A percentile compares a stretch with the other conserved stretches of the same genome.
Conservation (phyloP, 2,329 filamentous ascomycete genomes). For the Penicillium sp. region DNA sequence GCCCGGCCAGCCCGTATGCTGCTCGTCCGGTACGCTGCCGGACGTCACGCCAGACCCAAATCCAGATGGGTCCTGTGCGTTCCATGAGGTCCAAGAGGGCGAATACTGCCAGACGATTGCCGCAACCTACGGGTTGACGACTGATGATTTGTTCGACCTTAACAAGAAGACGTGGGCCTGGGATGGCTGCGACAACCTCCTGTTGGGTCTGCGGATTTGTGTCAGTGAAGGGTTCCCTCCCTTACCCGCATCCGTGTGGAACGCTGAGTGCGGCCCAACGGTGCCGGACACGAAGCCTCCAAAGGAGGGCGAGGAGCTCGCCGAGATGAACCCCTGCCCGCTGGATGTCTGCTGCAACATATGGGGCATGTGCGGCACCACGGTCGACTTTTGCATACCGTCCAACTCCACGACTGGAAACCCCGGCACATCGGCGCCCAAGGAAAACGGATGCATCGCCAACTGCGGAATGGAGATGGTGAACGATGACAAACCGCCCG, state of each 20-base stretch:
- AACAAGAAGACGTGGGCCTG: conserved; percentile 6
- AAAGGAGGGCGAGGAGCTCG: conserved; percentile 16
- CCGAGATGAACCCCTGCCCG: conserved; percentile 47
- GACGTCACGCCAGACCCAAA: conserved; percentile 33
- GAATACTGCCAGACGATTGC: not conserved
- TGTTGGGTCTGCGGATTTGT: conserved; percentile 1
- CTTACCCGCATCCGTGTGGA: not conserved
- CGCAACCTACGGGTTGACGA: not conserved
- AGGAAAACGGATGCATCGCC: conserved; percentile 41
- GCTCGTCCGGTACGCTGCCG: conserved; percentile 8
- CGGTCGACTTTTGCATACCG: conserved; percentile 44
- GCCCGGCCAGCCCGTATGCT: conserved; percentile 28
- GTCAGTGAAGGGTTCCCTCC: conserved; percentile 1
- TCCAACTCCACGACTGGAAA: conserved; percentile 26
- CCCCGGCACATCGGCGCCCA: conserved; percentile 36
- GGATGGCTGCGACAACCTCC: not conserved
- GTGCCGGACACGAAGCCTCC: not conserved
- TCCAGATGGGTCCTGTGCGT: conserved; percentile 18
- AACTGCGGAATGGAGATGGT: conserved; percentile 44
- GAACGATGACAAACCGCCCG: conserved; percentile 21
- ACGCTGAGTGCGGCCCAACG: conserved; percentile 6
- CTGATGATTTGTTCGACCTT: not conserved
- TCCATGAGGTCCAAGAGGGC: not conserved
- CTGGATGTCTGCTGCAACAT: conserved; percentile 44
- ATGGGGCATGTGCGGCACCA: conserved; percentile 49